Evolutionary conservation across 768 basidiomycete genomes (phyloP).

Genomic region (Podaxis sp.): DNA sequence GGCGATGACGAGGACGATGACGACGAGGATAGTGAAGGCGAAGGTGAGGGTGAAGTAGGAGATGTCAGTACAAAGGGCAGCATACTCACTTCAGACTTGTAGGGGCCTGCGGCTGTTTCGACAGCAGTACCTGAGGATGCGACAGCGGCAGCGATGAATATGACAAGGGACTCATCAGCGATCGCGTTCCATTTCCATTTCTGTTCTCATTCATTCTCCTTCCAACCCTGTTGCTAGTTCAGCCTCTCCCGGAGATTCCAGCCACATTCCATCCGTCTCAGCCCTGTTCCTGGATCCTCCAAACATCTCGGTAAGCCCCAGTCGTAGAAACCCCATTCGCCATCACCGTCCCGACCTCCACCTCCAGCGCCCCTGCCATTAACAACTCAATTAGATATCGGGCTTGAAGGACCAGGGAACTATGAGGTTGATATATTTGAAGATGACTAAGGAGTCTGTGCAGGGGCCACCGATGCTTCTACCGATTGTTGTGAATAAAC

Average conservation of each 20-base stretch:
- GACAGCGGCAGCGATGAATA: not conserved
- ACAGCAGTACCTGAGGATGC: constrained; percentile 3
- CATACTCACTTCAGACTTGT: constrained; percentile 11
- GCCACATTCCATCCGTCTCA: constrained; percentile 28
- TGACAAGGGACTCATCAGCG: constrained; percentile 15
- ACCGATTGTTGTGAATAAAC: constrained; percentile 41
- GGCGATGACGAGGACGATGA: constrained; percentile 17
- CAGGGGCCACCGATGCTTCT: constrained; percentile 63
- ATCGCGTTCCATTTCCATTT: constrained; percentile 27
- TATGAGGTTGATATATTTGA: constrained; percentile 76
- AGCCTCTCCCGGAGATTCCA: constrained; percentile 16
- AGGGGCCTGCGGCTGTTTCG: constrained; percentile 16
- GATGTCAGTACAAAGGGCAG: constrained; percentile 18
- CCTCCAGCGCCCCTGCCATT: constrained; percentile 47
- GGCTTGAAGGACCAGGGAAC: constrained; percentile 68
- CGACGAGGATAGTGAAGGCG: constrained; percentile 21
- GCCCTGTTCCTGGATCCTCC: constrained; percentile 33
- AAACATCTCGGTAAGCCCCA: constrained; percentile 22
- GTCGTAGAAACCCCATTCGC: constrained; percentile 35
- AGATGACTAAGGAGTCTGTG: constrained; percentile 59
- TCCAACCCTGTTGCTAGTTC: constrained; percentile 21
- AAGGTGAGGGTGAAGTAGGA: constrained; percentile 19
- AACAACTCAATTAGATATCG: constrained; percentile 70
- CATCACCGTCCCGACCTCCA: constrained; percentile 56
- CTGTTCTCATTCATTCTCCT: constrained; percentile 31